Percentiles rank a stretch among this genome's conserved stretches.
These are phyloP conservation scores for Penicillium sp. DNA, from an alignment of 2,329 filamentous ascomycete species.

Conservation along the genomic window DNA sequence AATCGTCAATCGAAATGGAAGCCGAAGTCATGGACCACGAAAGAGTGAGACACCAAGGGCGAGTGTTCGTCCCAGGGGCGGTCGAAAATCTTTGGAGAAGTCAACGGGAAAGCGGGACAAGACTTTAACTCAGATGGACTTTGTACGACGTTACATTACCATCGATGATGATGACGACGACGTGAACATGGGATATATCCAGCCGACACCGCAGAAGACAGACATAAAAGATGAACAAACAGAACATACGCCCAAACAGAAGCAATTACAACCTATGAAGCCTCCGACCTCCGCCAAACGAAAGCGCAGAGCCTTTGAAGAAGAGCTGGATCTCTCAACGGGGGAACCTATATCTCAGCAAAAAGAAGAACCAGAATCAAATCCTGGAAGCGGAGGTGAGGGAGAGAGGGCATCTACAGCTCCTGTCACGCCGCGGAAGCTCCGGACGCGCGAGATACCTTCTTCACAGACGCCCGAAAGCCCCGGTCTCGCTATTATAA, in stretches of 20 bases:
- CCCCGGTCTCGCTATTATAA: constrained; percentile 38
- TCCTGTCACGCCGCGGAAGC: constrained; percentile 38
- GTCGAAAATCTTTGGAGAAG: constrained; percentile 26
- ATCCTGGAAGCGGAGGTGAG: neutral
- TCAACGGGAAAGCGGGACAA: constrained; percentile 33
- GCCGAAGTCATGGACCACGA: constrained; percentile 10
- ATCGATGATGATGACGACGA: constrained; percentile 37
- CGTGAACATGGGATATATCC: constrained; percentile 35
- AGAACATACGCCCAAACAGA: neutral
- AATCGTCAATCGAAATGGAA: constrained; percentile 1
- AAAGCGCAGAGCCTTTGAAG: constrained; percentile 15
- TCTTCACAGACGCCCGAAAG: constrained; percentile 48
- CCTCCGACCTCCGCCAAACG: constrained; percentile 11
- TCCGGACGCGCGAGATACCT: constrained; percentile 36
- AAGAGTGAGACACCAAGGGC: constrained; percentile 25
- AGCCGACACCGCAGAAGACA: constrained; percentile 23
- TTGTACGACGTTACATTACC: constrained; percentile 38
- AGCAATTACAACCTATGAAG: neutral
- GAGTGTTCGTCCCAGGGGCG: constrained; percentile 19
- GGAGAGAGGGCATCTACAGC: neutral
- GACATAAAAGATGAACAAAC: neutral
- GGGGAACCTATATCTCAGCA: constrained; percentile 21
- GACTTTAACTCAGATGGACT: constrained; percentile 47
- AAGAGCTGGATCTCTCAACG: constrained; percentile 24
- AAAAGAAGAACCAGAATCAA: constrained; percentile 7